Conservation (phyloP, 2,329 filamentous ascomycete genomes). For the Magnaporthiopsis rhizophila region DNA sequence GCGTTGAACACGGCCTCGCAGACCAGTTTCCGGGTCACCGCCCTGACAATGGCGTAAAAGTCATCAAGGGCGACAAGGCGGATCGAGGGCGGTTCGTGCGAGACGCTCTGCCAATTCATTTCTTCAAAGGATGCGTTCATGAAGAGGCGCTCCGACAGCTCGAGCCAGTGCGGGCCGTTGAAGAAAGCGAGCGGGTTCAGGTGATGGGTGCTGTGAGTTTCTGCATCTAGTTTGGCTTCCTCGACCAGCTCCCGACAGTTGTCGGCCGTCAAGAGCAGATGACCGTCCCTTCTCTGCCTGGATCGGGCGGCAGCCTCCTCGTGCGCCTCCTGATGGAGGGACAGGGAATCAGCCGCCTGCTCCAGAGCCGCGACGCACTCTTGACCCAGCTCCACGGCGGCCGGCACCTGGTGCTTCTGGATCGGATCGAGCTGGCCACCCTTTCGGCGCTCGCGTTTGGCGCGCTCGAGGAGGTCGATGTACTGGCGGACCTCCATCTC, state of each 20-base stretch:
- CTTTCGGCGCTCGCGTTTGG: slow-evolving; percentile 27
- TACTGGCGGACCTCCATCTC: slow-evolving; percentile 67
- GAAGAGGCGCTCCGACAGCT: slow-evolving; percentile 58
- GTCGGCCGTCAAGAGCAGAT: slow-evolving; percentile 55
- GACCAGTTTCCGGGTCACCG: slow-evolving; percentile 62
- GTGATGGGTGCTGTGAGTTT: slow-evolving; percentile 6
- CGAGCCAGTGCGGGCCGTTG: slow-evolving; percentile 50
- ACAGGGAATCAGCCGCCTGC: slow-evolving; percentile 56
- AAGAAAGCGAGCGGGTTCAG: slow-evolving; percentile 50
- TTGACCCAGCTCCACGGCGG: slow-evolving; percentile 63
- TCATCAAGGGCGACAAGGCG: slow-evolving; percentile 69
- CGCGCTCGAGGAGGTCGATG: slow-evolving; percentile 51
- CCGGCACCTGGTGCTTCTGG: slow-evolving; percentile 48
- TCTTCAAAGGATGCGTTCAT: slow-evolving; percentile 61
- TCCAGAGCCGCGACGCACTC: slow-evolving; percentile 61
- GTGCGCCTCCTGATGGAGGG: slow-evolving; percentile 53
- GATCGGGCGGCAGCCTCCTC: slow-evolving; percentile 45
- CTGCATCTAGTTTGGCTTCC: slow-evolving; percentile 10
- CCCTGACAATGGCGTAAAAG: slow-evolving; percentile 60
- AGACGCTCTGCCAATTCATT: slow-evolving; percentile 59
- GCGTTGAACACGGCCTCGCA: slow-evolving; percentile 49
- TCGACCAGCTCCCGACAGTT: slow-evolving; percentile 13
- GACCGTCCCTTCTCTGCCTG: slow-evolving; percentile 45
- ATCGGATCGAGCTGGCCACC: slow-evolving; percentile 27
- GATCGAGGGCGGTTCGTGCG: slow-evolving; percentile 58